phyloP scores from a whole-genome alignment of 1,139 yeast genomes.

The Zygoascus sp. region DNA sequence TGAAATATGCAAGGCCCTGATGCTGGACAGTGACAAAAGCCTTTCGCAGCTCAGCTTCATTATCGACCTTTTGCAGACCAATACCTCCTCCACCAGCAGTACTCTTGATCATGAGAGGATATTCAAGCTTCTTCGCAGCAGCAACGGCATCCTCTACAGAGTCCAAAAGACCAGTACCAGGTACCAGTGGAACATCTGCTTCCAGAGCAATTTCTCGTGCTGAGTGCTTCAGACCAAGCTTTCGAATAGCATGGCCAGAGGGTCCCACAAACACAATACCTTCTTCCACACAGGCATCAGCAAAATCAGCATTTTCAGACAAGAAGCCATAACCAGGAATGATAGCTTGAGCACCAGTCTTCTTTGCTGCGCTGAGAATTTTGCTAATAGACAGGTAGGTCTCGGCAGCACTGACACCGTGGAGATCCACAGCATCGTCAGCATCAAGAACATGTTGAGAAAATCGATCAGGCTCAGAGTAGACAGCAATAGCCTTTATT shows the following conservation, averaged over 20 bases:
- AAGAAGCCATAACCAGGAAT: slow-evolving; percentile 97
- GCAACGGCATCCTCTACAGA: slow-evolving; percentile 67
- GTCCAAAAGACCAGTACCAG: slow-evolving; percentile 81
- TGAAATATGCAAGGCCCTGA: slow-evolving; percentile 89
- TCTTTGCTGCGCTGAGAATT: slow-evolving; percentile 78
- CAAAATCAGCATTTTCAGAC: slow-evolving; percentile 93
- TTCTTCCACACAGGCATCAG: slow-evolving; percentile 76
- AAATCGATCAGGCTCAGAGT: slow-evolving; percentile 84
- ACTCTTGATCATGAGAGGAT: slow-evolving; percentile 93
- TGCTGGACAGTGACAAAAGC: slow-evolving; percentile 89
- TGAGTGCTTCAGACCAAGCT: slow-evolving; percentile 88
- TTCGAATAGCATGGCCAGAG: slow-evolving; percentile 84
- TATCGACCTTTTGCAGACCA: slow-evolving; percentile 89
- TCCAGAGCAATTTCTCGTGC: slow-evolving; percentile 87
- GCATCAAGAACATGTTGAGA: slow-evolving; percentile 82
- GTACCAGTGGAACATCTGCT: slow-evolving; percentile 92
- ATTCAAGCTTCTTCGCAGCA: slow-evolving; percentile 73
- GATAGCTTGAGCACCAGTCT: slow-evolving; percentile 81
- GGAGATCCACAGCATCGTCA: slow-evolving; percentile 72
- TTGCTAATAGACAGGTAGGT: slow-evolving; percentile 83
- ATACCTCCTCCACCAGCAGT: slow-evolving; percentile 99
- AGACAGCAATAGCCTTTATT: slow-evolving; percentile 78
- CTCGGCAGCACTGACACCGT: slow-evolving; percentile 82
- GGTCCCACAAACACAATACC: slow-evolving; percentile 95
- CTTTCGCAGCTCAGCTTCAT: slow-evolving; percentile 68